Conservation (phyloP, 257 asterid species). For the Knoxia roxburghii region DNA sequence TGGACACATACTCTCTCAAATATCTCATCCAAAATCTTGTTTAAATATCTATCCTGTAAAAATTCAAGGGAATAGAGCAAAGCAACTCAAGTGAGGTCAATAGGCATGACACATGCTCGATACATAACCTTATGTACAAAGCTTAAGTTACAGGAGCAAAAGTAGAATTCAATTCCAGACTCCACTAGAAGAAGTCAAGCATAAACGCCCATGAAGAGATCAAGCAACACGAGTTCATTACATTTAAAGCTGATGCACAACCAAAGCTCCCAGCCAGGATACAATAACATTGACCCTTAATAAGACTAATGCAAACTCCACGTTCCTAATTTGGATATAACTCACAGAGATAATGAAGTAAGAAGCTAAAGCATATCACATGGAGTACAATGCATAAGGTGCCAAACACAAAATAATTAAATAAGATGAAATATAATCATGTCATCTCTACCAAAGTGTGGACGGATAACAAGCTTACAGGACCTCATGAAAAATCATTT, state of each 20-base stretch:
- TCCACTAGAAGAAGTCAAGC: background rate
- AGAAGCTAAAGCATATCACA: background rate
- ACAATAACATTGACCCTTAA: background rate
- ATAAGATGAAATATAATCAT: background rate
- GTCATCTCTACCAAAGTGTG: background rate
- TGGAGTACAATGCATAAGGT: background rate
- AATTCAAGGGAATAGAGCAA: slow-evolving; percentile 11
- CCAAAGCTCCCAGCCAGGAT: background rate
- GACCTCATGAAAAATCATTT: background rate
- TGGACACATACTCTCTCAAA: slow-evolving; percentile 37
- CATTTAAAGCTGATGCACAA: background rate
- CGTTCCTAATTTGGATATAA: background rate
- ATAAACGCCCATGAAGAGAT: background rate
- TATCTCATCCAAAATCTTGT: slow-evolving; percentile 53
- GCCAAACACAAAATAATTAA: background rate
- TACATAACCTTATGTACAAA: slow-evolving; percentile 13
- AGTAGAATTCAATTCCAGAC: background rate
- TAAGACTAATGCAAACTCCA: background rate
- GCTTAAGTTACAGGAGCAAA: background rate
- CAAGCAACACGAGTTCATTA: background rate
- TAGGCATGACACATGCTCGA: slow-evolving; percentile 18
- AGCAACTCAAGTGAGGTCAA: background rate
- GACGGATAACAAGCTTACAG: background rate
- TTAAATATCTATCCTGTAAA: slow-evolving; percentile 49
- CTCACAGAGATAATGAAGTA: background rate